Evolutionary conservation across 371 early-diverging fungal genomes (phyloP).

Genomic region (Mortierella sp.): DNA sequence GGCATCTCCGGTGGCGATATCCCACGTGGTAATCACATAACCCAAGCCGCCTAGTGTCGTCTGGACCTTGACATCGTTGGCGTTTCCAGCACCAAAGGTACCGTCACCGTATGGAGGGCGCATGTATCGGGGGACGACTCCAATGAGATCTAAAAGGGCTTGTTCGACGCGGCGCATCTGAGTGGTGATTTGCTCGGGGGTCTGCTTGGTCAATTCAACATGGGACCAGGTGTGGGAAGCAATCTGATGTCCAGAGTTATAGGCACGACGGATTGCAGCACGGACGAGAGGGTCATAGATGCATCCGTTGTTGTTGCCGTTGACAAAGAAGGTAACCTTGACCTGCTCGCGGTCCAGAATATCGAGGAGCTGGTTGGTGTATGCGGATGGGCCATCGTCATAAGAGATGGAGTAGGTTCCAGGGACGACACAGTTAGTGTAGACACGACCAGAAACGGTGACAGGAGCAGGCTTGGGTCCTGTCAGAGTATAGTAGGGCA

Average conservation of each 20-base stretch:
- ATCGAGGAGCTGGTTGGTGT: constrained; percentile 41
- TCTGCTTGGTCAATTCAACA: constrained; percentile 27
- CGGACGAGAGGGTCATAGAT: constrained; percentile 47
- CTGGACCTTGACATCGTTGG: constrained; percentile 41
- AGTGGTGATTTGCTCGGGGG: constrained; percentile 42
- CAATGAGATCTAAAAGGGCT: constrained; percentile 55
- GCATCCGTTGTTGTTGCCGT: constrained; percentile 50
- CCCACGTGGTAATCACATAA: constrained; percentile 51
- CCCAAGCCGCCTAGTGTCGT: constrained; percentile 32
- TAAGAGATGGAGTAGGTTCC: constrained; percentile 51
- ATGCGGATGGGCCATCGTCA: constrained; percentile 54
- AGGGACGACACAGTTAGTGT: constrained; percentile 47
- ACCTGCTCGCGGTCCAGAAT: constrained; percentile 44
- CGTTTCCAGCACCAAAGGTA: constrained; percentile 31
- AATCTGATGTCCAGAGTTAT: constrained; percentile 59
- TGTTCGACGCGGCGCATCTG: constrained; percentile 57
- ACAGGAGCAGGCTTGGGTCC: constrained; percentile 39
- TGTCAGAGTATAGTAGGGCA: constrained; percentile 47
- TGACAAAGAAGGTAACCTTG: constrained; percentile 58
- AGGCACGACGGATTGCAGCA: constrained; percentile 45
- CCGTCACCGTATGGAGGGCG: constrained; percentile 68
- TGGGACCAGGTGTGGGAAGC: constrained; percentile 64
- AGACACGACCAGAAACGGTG: constrained; percentile 33
- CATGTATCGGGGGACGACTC: constrained; percentile 58
- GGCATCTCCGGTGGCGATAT: constrained; percentile 44